Evolutionary conservation across 139 green algal genomes (phyloP).

Genomic region (Coelastrella sp.): DNA sequence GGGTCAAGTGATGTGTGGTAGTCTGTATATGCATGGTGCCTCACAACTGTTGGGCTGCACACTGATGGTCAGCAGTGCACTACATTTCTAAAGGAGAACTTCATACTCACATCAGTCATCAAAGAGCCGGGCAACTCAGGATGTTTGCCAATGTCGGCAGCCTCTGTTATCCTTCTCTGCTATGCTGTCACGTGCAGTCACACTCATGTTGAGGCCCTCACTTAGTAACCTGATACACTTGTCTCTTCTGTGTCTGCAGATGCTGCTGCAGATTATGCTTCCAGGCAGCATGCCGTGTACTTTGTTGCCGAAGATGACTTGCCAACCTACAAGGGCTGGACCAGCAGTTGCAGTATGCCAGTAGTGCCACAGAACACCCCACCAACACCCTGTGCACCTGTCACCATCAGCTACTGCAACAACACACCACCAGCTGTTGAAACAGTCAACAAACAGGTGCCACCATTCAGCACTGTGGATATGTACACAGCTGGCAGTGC

Average conservation of each 20-base stretch:
- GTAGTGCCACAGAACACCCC: background rate
- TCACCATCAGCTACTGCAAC: slow-evolving; percentile 39
- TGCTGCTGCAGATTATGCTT: slow-evolving; percentile 15
- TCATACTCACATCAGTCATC: too few species aligned
- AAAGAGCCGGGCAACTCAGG: too few species aligned
- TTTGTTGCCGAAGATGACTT: slow-evolving; percentile 56
- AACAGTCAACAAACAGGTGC: slow-evolving; percentile 40
- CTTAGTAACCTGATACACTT: background rate
- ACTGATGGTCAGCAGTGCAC: too few species aligned
- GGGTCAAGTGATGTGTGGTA: background rate
- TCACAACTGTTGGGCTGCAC: background rate
- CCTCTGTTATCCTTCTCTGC: too few species aligned
- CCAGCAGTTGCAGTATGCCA: slow-evolving; percentile 43
- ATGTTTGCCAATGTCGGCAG: too few species aligned
- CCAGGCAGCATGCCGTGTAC: slow-evolving; percentile 48
- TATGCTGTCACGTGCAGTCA: too few species aligned
- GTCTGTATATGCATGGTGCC: background rate
- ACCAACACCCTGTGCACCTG: slow-evolving; percentile 26
- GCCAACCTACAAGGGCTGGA: slow-evolving; percentile 63
- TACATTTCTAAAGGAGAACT: too few species aligned
- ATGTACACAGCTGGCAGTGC: background rate
- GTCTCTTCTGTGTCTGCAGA: background rate
- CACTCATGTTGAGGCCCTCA: too few species aligned
- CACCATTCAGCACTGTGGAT: background rate
- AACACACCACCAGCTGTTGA: background rate